phyloP scores from a whole-genome alignment of 2,329 filamentous ascomycete species.

The Xylariaceae sp. region DNA sequence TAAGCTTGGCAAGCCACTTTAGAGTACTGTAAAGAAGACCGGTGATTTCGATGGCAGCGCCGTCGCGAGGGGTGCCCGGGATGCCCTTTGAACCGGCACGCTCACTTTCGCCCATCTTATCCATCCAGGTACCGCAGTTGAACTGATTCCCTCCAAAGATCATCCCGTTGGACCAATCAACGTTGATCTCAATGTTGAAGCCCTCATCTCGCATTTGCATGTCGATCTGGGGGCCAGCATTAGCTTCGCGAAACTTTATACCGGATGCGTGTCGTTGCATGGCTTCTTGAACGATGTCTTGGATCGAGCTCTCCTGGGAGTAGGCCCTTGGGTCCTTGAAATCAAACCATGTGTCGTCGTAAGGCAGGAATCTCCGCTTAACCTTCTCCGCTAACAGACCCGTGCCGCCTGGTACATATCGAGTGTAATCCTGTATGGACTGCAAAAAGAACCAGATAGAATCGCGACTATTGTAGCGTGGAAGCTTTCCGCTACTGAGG shows the following conservation, averaged over 20 bases:
- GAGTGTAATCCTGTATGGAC: slow-evolving; percentile 87
- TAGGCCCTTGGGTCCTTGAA: slow-evolving; percentile 80
- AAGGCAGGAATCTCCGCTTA: slow-evolving; percentile 82
- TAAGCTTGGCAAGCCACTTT: slow-evolving; percentile 68
- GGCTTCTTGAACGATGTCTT: slow-evolving; percentile 89
- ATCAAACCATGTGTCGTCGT: slow-evolving; percentile 92
- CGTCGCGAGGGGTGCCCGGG: slow-evolving; percentile 94
- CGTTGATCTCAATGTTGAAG: slow-evolving; percentile 85
- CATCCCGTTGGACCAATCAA: slow-evolving; percentile 87
- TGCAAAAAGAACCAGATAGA: slow-evolving; percentile 98
- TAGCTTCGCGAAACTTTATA: slow-evolving; percentile 89
- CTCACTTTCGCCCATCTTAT: slow-evolving; percentile 99
- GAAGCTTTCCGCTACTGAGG: slow-evolving; percentile 76
- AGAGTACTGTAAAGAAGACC: slow-evolving; percentile 89
- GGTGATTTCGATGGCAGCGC: slow-evolving; percentile 90
- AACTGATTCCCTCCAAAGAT: slow-evolving; percentile 90
- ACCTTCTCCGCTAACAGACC: slow-evolving; percentile 72
- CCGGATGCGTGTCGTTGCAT: slow-evolving; percentile 87
- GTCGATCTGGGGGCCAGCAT: slow-evolving; percentile 83
- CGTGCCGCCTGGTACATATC: slow-evolving; percentile 72
- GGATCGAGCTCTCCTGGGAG: slow-evolving; percentile 74
- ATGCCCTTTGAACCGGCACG: slow-evolving; percentile 88
- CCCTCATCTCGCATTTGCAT: slow-evolving; percentile 89
- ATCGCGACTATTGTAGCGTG: slow-evolving; percentile 92
- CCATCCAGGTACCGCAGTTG: slow-evolving; percentile 99